Percentiles rank a stretch among this genome's conserved stretches.
These are phyloP conservation scores for Croton setiger DNA, from an alignment of 441 rosid species.

Conservation along the genomic window DNA sequence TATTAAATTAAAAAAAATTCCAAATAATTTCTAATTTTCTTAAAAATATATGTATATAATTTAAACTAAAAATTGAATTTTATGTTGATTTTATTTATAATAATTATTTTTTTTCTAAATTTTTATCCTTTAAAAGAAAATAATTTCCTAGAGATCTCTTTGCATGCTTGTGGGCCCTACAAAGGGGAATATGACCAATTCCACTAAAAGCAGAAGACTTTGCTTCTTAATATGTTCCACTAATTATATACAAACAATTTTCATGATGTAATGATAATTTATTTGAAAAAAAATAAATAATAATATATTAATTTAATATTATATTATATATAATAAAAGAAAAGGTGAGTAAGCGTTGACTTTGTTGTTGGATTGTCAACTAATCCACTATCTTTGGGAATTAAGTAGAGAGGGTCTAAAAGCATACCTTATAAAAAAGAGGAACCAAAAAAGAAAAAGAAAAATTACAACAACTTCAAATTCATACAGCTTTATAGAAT, in stretches of 20 bases:
- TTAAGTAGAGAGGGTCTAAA: not conserved
- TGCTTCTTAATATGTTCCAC: not conserved
- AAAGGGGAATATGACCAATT: conserved; percentile 4
- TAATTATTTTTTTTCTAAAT: too few species aligned
- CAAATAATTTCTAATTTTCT: too few species aligned
- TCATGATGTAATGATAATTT: not conserved
- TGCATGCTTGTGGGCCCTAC: too few species aligned
- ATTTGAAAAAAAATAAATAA: not conserved
- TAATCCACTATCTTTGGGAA: not conserved
- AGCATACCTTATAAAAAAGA: not conserved
- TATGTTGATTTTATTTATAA: too few species aligned
- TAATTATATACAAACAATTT: not conserved
- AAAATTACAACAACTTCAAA: not conserved
- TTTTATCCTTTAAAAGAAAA: too few species aligned
- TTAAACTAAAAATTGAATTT: too few species aligned
- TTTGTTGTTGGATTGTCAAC: not conserved
- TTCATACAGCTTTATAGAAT: not conserved
- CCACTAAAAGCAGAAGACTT: not conserved
- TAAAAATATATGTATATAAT: too few species aligned
- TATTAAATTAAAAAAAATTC: too few species aligned
- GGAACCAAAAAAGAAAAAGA: not conserved
- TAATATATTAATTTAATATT: too few species aligned
- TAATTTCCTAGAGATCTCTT: too few species aligned
- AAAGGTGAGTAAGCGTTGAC: not conserved
- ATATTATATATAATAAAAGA: not conserved